These are phyloP conservation scores for Neoboletus magnificus DNA, from an alignment of 768 basidiomycete species.

Conservation along the genomic window DNA sequence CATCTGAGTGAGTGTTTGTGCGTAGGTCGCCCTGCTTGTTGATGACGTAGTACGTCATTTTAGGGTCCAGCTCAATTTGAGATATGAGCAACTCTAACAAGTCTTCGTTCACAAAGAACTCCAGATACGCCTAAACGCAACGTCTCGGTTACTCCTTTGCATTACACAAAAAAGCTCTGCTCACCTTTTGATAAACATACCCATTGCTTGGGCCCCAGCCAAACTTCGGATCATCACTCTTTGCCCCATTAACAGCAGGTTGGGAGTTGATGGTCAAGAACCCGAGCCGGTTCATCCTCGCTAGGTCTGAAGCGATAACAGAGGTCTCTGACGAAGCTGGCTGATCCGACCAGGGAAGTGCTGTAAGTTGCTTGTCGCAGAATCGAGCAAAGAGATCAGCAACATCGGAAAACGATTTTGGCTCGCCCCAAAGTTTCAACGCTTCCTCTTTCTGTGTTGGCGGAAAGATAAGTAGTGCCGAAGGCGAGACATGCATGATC, in stretches of 20 bases:
- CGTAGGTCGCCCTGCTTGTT: slow-evolving; percentile 92
- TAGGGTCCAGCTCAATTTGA: slow-evolving; percentile 80
- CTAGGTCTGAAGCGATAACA: slow-evolving; percentile 73
- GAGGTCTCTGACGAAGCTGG: slow-evolving; percentile 81
- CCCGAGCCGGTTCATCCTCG: slow-evolving; percentile 84
- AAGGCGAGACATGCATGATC: background rate
- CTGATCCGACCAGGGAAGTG: slow-evolving; percentile 95
- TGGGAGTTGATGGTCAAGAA: slow-evolving; percentile 98
- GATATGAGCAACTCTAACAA: slow-evolving; percentile 70
- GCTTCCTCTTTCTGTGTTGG: slow-evolving; percentile 80
- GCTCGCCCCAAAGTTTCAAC: slow-evolving; percentile 83
- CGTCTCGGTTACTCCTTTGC: background rate
- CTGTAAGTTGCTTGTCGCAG: slow-evolving; percentile 67
- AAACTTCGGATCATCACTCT: slow-evolving; percentile 78
- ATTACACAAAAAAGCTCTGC: slow-evolving; percentile 4
- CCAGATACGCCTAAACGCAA: slow-evolving; percentile 76
- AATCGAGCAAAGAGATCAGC: slow-evolving; percentile 76
- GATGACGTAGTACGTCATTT: slow-evolving; percentile 96
- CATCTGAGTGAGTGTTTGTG: slow-evolving; percentile 93
- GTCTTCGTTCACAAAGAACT: slow-evolving; percentile 85
- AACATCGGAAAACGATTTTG: slow-evolving; percentile 63
- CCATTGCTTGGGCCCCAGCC: slow-evolving; percentile 96
- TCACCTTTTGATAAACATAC: slow-evolving; percentile 92
- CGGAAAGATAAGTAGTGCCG: slow-evolving; percentile 3
- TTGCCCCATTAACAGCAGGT: slow-evolving; percentile 88